phyloP scores from a whole-genome alignment of 2,329 filamentous ascomycete species.

The Thielaviopsis euricoi region DNA sequence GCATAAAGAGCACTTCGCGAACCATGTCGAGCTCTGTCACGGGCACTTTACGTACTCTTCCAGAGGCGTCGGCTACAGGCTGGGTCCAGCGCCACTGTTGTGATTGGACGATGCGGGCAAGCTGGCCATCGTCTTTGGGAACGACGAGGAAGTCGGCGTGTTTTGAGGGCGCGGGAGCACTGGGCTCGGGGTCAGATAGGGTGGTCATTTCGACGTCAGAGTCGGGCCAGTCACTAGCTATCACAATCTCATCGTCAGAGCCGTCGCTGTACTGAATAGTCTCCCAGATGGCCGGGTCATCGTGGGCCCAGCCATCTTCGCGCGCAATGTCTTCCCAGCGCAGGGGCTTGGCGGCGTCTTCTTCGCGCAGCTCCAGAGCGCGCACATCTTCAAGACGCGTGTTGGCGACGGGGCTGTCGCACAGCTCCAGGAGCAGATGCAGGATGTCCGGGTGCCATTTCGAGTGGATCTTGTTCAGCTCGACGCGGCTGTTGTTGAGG shows the following conservation, averaged over 20 bases:
- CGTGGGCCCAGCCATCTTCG: slow-evolving; percentile 52
- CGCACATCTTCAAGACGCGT: slow-evolving; percentile 49
- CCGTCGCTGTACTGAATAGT: slow-evolving; percentile 51
- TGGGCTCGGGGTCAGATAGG: slow-evolving; percentile 12
- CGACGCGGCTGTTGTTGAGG: slow-evolving; percentile 40
- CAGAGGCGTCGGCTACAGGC: slow-evolving; percentile 21
- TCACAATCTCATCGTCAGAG: slow-evolving; percentile 36
- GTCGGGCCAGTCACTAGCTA: slow-evolving; percentile 21
- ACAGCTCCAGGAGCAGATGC: slow-evolving; percentile 62
- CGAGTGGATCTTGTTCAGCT: slow-evolving; percentile 34
- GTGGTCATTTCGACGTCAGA: slow-evolving; percentile 22
- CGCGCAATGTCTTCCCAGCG: slow-evolving; percentile 67
- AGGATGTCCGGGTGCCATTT: slow-evolving; percentile 68
- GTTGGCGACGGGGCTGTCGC: slow-evolving; percentile 60
- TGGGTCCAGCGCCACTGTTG: slow-evolving; percentile 22
- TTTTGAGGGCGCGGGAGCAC: neutral
- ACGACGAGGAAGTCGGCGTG: slow-evolving; percentile 21
- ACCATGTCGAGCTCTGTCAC: slow-evolving; percentile 58
- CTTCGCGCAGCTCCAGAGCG: slow-evolving; percentile 22
- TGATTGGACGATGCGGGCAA: slow-evolving; percentile 18
- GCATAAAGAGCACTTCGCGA: slow-evolving; percentile 71
- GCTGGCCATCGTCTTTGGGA: slow-evolving; percentile 18
- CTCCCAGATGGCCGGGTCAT: slow-evolving; percentile 52
- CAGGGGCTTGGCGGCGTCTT: slow-evolving; percentile 31
- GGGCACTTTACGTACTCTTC: slow-evolving; percentile 22